These are phyloP conservation scores for Ophiocordyceps sinensis DNA, from an alignment of 2,329 filamentous ascomycete species.

Conservation along the genomic window DNA sequence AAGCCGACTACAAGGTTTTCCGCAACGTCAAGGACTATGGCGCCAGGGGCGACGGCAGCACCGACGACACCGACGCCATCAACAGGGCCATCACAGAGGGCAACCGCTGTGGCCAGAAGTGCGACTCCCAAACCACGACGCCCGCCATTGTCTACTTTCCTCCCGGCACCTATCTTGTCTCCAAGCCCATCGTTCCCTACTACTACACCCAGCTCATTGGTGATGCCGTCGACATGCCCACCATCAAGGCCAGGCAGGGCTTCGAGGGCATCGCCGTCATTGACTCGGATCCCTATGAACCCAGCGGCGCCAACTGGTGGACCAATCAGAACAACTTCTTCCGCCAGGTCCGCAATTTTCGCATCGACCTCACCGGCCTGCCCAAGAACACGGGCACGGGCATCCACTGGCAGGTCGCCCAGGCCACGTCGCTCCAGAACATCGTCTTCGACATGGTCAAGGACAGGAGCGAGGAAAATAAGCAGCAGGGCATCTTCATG, in stretches of 20 bases:
- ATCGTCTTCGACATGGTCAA: constrained; percentile 67
- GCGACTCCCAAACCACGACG: constrained; percentile 69
- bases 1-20: constrained; percentile 51
- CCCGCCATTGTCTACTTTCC: constrained; percentile 90
- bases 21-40: constrained; percentile 68
- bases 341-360: constrained; percentile 68
- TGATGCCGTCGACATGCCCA: constrained; percentile 57
- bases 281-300: constrained; percentile 71
- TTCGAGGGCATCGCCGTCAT: constrained; percentile 83
- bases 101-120: constrained; percentile 63
- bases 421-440: constrained; percentile 68
- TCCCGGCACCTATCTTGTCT: constrained; percentile 71
- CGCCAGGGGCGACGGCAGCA: constrained; percentile 50
- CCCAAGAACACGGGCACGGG: constrained; percentile 47
- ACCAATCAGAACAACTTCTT: constrained; percentile 78
- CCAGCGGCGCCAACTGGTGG: constrained; percentile 56
- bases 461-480: constrained; percentile 48
- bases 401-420: constrained; percentile 79
- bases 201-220: constrained; percentile 94
- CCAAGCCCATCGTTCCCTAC: constrained; percentile 62
- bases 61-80: constrained; percentile 81
- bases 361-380: constrained; percentile 59
- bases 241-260: constrained; percentile 54
- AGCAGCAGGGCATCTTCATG: constrained; percentile 68
- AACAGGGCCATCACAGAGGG: constrained; percentile 70